phyloP scores from a whole-genome alignment of 73 alveolate genomes.

The Paramecium tetraurelia region DNA sequence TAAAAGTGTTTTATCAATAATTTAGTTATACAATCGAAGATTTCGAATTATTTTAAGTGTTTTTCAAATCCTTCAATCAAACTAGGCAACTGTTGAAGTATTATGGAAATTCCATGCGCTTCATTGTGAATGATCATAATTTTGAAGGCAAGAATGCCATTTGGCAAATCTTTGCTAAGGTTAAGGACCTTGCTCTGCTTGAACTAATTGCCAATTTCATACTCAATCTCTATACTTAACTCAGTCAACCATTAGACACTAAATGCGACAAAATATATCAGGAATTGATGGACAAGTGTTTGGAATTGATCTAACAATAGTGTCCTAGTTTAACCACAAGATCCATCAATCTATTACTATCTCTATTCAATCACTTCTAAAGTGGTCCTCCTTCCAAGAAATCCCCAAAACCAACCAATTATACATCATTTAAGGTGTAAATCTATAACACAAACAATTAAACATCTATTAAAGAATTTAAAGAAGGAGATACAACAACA shows the following conservation, averaged over 20 bases:
- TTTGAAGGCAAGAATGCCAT: conserved; percentile 12
- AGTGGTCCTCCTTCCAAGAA: background rate
- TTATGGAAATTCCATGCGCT: background rate
- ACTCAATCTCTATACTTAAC: background rate
- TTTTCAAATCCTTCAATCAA: background rate
- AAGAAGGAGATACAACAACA: conserved; percentile 24
- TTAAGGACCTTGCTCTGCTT: background rate
- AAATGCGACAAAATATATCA: background rate
- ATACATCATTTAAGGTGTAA: background rate
- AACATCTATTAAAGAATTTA: background rate
- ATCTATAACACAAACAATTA: background rate
- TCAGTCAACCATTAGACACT: background rate
- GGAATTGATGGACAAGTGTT: conserved; percentile 38
- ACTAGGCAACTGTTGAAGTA: background rate
- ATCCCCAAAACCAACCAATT: background rate
- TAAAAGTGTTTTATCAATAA: background rate
- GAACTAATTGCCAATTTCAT: background rate
- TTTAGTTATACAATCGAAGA: conserved; percentile 15
- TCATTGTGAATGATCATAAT: background rate
- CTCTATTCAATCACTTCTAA: background rate
- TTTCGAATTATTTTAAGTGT: background rate
- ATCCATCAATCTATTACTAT: background rate
- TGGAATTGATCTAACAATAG: background rate
- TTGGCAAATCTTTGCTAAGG: conserved; percentile 13
- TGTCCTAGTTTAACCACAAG: background rate